phyloP scores from a whole-genome alignment of 495 filamentous ascomycete species.

The Pyronema omphalodes region DNA sequence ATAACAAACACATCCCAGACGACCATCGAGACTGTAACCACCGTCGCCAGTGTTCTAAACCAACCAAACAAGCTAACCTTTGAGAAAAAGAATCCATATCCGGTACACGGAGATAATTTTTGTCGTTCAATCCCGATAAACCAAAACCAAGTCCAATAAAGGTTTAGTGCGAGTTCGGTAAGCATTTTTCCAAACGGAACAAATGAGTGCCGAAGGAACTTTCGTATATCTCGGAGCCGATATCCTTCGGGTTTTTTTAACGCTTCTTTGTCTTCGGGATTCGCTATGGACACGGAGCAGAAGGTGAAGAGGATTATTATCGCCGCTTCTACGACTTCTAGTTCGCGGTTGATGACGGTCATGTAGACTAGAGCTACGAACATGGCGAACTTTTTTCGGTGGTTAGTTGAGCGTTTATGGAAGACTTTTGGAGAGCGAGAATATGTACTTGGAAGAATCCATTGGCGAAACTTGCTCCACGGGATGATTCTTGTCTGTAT shows the following conservation, averaged over 20 bases:
- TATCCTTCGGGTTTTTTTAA: not conserved
- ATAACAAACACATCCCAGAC: not conserved
- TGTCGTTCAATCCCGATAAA: not conserved
- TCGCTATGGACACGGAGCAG: not conserved
- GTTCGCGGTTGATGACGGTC: not conserved
- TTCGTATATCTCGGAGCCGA: not conserved
- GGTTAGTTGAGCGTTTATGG: too few relatives aligned
- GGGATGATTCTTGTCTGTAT: not conserved
- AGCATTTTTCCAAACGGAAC: not conserved
- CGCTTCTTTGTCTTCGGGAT: not conserved
- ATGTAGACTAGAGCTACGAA: not conserved
- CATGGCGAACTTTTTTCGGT: too few relatives aligned
- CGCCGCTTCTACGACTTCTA: not conserved
- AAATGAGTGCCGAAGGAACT: not conserved
- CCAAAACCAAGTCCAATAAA: not conserved
- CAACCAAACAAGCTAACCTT: not conserved
- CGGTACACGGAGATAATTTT: not conserved
- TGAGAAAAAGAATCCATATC: not conserved
- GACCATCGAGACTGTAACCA: not conserved
- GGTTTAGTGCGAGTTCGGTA: not conserved
- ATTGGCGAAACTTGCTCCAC: not conserved
- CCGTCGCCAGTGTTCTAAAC: not conserved
- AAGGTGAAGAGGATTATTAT: not conserved
- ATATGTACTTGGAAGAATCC: not conserved
- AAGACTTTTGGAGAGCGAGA: too few relatives aligned